Base-by-base conservation (phyloP, 768 basidiomycete genomes). In the Leucocoprinus birnbaumii region DNA sequence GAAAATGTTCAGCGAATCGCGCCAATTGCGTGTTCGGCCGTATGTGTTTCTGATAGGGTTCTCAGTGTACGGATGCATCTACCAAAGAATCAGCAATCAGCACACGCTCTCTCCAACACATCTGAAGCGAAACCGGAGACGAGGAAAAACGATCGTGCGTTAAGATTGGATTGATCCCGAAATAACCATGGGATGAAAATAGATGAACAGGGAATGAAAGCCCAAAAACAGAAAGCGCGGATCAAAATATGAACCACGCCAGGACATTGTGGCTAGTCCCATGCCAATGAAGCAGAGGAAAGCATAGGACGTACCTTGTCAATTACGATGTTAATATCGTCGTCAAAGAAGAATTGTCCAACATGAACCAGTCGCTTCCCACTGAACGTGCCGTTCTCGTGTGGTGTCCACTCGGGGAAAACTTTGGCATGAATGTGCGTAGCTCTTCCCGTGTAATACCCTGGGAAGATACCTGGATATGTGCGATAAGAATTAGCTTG, bases 311-410 rank as follows among this genome's bases (percentile, higher is more conserved):
- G 21, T 26, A 75, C 75, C 63, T 79, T 76, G 58, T 80, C 79
- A 11, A 83, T 65, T 14, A 74, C 66, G 37, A 73, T 57, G 56
- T 80, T 80, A 43, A 80, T 65, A 2, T 77, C 76, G 56, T 83
- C 80, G 40, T 81, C 79, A 48, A 83, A 83, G 72, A 81, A 83
- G 63, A 78, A 81, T 58, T 83, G 80, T 1, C 80, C 80, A 14
- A 71, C 70, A 60, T 83, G 80, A 1, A 69, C 64, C 2, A 80
- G 70, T 5, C 73, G 69, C 1, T 71, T 70, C n/a, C 74, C 73
- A 18, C 62, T 67, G 66, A 77, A 81, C 0, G 77, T 76, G 40
- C 73, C 73, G 59, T 79, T 80, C 6, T 70, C 67, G 18, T 75
- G 67, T 2, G 66, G 59, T 0, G 64, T 66, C 80, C 80, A 83